Evolutionary conservation across 768 basidiomycete genomes (phyloP), one percentile per base, ranked within the genome.

Genomic region (Mycena maculata): DNA sequence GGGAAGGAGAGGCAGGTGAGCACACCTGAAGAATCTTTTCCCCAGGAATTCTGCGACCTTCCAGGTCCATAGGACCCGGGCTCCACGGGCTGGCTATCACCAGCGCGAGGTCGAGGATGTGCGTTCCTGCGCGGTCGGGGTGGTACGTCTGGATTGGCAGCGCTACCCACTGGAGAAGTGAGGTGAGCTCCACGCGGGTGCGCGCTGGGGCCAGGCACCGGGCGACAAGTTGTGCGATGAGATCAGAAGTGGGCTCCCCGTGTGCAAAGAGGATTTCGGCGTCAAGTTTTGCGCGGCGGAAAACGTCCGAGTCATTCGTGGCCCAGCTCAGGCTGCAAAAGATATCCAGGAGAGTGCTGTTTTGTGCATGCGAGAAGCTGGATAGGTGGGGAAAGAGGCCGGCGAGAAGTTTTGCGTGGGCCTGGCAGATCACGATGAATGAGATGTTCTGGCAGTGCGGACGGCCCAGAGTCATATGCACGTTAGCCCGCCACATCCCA

Each of bases 321-420:
- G 25, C 47, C 58, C 65, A 60, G 36, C 28, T 18, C 16, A 8
- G 50, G 23, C 28, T 9, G 2, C 36, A 16, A 16, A 54, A 53
- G 31, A 67, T 53, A 38, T 67, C 50, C 58, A 67, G 65, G 39
- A 67, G 58, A 13, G 58, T 22, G 16, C 31, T 67, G 53, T 67
- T 67, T 39, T 67, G 65, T 3, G 58, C 36, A 23, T 58, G 38
- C 25, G 65, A 60, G 59, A 67, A 67, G 3, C 16, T 28, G 23
- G 41, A 25, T 20, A 67, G 58, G 59, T 60, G 65, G 1, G 57
- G 52, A 18, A 60, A 67, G 31, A 67, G 65, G 30, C 41, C 49
- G 33, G 50, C 58, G n/a, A 66, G 33, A 28, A 65, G 38, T 39
- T 57, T 65, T 13, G 63, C 63, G 55, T 58, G 31, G 20, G 48